Evolutionary conservation across 176 grass and related monocot genomes (phyloP), one percentile per base, ranked within the genome.

Genomic region (Oropetium thomaeum): DNA sequence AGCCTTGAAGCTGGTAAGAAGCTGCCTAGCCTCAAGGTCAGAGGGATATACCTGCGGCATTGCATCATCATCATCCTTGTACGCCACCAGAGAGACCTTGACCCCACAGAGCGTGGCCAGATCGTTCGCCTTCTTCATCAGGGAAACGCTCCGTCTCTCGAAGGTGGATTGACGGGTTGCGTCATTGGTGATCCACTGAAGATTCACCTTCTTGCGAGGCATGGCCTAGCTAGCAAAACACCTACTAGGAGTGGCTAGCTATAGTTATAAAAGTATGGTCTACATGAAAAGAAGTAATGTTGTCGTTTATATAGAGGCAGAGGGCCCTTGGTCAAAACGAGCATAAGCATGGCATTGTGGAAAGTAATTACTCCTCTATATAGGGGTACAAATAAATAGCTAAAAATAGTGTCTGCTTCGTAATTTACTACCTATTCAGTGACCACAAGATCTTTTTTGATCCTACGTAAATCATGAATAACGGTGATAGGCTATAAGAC

Each of bases 81-180:
- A 92, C 29, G 83, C 65, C 6, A 92, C 9, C 19, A 88, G 33
- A 1, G 69, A 86, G 0, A 23, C 57, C 31, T 82, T 65, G 12
- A 62, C 69, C 16, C 73, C 74, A 16, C 86, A 92, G 0, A 89
- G 74, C 6, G 62, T 76, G 6, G 33, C 1, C 4, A 92, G 49
- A 38, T 92, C 73, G 22, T 48, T 31, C 0, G 49, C 69, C 75
- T 89, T 92, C 41, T 92, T 92, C 74, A 67, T 59, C 12, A 92
- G 28, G 5, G 74, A 27, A 2, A 32, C 16, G 9, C 43, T 22
- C 2, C 69, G 49, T 47, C 75, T 89, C 73, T 76, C 79, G 26
- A 83, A 80, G 0, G 78, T 83, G 2, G 69, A 33, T 0, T 16
- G 41, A 0, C 89, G 38, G 0, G 37, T 71, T 0, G 54, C 14